phyloP scores from a whole-genome alignment of 345 rosid genomes.

The Capsella bursapastoris region DNA sequence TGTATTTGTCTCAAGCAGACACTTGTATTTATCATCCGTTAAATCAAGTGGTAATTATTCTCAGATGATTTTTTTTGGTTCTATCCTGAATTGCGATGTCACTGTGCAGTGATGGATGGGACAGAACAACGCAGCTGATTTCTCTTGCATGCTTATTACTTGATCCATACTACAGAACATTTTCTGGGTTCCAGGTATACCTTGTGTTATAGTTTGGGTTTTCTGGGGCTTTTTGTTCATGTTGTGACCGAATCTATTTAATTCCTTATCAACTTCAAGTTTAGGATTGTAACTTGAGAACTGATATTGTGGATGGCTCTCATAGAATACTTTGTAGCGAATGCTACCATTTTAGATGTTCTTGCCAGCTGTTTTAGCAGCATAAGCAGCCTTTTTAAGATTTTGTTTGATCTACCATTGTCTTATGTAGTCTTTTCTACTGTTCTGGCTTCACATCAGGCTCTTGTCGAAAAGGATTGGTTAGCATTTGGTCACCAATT shows the following conservation, averaged over 20 bases:
- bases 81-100: conserved; percentile 26
- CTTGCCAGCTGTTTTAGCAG: conserved; percentile 20
- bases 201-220: conserved; percentile 11
- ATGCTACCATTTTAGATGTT: conserved; percentile 19
- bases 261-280: conserved; percentile 14
- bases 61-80: conserved; percentile 26
- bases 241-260: conserved; percentile 23
- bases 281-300: conserved; percentile 24
- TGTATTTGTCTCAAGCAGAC: conserved; percentile 28
- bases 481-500: conserved; percentile 99
- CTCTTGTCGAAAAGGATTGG: conserved; percentile 98
- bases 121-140: conserved; percentile 96
- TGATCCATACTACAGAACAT: conserved; percentile 95
- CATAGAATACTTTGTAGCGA: conserved; percentile 20
- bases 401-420: conserved; percentile 26
- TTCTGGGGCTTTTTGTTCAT: conserved; percentile 21
- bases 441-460: conserved; percentile 53
- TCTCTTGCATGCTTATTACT: conserved; percentile 90
- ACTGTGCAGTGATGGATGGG: conserved; percentile 96
- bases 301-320: conserved; percentile 12
- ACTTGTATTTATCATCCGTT: conserved; percentile 7
- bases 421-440: conserved; percentile 29
- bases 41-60: conserved; percentile 22
- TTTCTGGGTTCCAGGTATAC: conserved; percentile 93
- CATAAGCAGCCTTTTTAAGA: conserved; percentile 18